phyloP scores from a whole-genome alignment of 202 grass and related monocot genomes.

The Zizania palustris region DNA sequence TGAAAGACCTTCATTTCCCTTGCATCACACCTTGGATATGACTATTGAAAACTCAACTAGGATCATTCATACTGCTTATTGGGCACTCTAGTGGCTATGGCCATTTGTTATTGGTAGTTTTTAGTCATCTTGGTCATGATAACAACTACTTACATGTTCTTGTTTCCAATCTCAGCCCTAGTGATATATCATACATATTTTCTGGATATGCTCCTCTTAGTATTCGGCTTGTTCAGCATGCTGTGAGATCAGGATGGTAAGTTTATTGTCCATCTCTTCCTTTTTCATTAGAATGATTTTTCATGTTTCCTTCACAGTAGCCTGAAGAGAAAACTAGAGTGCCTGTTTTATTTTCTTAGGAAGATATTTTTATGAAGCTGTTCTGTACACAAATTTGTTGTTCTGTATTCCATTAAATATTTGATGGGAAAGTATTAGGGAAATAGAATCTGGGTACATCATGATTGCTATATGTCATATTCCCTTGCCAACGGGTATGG shows the following conservation, averaged over 20 bases:
- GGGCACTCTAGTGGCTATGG: background rate
- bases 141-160: conserved; percentile 38
- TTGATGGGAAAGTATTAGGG: too few species aligned
- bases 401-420: too few species aligned
- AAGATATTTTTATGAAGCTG: conserved; percentile 7
- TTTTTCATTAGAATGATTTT: background rate
- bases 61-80: conserved; percentile 9
- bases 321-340: background rate
- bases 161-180: conserved; percentile 65
- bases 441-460: too few species aligned
- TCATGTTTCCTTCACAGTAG: conserved; percentile 10
- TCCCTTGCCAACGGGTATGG: too few species aligned
- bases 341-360: conserved; percentile 25
- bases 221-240: conserved; percentile 96
- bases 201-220: conserved; percentile 99
- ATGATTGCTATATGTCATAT: too few species aligned
- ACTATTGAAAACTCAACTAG: conserved; percentile 15
- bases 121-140: background rate
- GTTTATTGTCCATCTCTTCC: background rate
- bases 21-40: background rate
- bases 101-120: background rate
- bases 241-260: conserved; percentile 96
- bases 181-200: conserved; percentile 98
- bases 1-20: background rate
- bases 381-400: background rate